phyloP scores from a whole-genome alignment of 768 basidiomycete genomes.

The Auricularia auricula-judae region DNA sequence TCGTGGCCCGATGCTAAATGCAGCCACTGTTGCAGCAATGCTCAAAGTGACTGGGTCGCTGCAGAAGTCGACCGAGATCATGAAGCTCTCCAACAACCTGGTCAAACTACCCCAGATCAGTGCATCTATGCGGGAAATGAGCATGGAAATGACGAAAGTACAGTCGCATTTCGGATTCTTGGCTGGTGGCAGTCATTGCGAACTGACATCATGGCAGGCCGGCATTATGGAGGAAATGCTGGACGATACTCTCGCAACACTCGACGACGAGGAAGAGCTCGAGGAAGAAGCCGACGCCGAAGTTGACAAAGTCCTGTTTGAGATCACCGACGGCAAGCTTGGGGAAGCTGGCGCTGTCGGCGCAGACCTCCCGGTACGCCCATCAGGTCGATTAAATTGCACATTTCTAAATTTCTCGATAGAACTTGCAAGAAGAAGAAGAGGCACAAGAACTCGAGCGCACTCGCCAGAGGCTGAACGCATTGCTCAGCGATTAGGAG shows the following conservation, averaged over 20 bases:
- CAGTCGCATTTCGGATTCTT: conserved; percentile 5
- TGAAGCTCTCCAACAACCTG: conserved; percentile 92
- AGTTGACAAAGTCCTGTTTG: conserved; percentile 92
- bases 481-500: conserved; percentile 57
- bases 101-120: conserved; percentile 88
- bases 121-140: conserved; percentile 93
- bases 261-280: conserved; percentile 90
- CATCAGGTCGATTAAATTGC: conserved; percentile 7
- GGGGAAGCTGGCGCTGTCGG: conserved; percentile 70
- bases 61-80: conserved; percentile 96
- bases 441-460: conserved; percentile 82
- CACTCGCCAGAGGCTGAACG: conserved; percentile 82
- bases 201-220: conserved; percentile 39
- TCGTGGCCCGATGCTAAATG: background rate
- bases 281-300: conserved; percentile 96
- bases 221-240: conserved; percentile 99
- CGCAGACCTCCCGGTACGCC: conserved; percentile 58
- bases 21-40: conserved; percentile 51
- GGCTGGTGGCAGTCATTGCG: background rate
- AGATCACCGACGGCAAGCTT: conserved; percentile 92
- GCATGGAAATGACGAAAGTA: conserved; percentile 99
- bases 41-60: conserved; percentile 94
- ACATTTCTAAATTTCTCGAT: conserved; percentile 9
- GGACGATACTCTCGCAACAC: conserved; percentile 70
- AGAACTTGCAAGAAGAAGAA: conserved; percentile 58